These are phyloP conservation scores for Striga hermonthica DNA, from an alignment of 305 asterid genomes.

Conservation along the genomic window DNA sequence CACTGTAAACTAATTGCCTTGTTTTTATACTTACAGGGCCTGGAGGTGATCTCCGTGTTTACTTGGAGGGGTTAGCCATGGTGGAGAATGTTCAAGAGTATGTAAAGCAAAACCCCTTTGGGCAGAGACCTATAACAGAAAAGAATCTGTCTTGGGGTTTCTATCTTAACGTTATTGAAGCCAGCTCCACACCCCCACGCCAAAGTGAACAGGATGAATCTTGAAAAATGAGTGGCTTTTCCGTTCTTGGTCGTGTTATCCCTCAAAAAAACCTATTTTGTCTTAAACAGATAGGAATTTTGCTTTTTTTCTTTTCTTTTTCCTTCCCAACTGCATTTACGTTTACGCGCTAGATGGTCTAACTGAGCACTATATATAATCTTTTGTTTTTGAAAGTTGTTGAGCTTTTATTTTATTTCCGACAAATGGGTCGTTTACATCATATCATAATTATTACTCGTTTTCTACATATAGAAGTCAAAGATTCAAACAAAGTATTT, in stretches of 20 bases:
- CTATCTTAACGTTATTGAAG: conserved; percentile 60
- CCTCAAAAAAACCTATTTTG: conserved; percentile 8
- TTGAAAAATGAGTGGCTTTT: neutral
- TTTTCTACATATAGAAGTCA: too few species aligned
- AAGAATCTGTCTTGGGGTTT: conserved; percentile 64
- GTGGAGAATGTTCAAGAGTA: conserved; percentile 76
- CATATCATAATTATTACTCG: too few species aligned
- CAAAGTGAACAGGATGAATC: conserved; percentile 30
- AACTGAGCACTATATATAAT: too few species aligned
- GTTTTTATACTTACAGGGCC: conserved; percentile 49
- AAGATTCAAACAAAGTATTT: too few species aligned
- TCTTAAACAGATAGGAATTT: neutral
- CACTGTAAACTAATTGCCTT: neutral
- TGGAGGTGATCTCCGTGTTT: conserved; percentile 73
- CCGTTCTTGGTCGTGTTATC: conserved; percentile 6
- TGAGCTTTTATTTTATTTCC: too few species aligned
- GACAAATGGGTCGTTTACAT: too few species aligned
- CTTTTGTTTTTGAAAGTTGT: too few species aligned
- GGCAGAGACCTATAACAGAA: conserved; percentile 77
- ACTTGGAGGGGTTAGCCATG: conserved; percentile 62
- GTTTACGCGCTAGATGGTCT: too few species aligned
- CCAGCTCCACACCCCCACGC: conserved; percentile 48
- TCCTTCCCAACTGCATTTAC: too few species aligned
- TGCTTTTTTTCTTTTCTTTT: too few species aligned
- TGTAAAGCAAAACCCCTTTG: conserved; percentile 70